Evolutionary conservation across 164 flowering plant species (phyloP), one percentile per base, ranked within the genome.

Genomic region (Vitis cinerea): DNA sequence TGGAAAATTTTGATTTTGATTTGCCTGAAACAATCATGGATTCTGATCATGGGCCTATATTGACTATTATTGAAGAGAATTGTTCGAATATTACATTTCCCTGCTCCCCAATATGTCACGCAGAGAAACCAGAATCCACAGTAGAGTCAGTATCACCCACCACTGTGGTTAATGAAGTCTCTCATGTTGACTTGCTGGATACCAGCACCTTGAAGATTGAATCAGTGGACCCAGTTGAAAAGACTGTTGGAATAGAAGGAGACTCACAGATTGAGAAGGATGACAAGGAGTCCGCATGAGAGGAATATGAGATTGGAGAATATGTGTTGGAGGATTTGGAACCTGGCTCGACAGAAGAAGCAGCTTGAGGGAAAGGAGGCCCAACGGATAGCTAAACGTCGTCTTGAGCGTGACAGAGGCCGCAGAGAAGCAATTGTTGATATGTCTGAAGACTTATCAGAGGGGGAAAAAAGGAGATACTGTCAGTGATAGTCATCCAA

Each of bases 301-400:
- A 88, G 98, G 83, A 96, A 96, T 48, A 96, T 98, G 10, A 84
- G 99, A 73, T 78, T 96, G 89, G 99, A 96, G 85, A 96, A 96
- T 60, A 89, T 96, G 99, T 93, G 97, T 59, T 96, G 99, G 99
- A 78, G 99, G 91, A 96, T 96, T 78, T 96, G 99, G 99, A 91
- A 94, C 82, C 80, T 96, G 87, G 99, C 99, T 71, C 88, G 98
- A 29, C 89, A 83, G 82, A 95, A 96, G 80, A 96, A 96, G 78
- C 95, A 90, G 97, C 89, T 89, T 80, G 99, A 95, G 85, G 88
- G 88, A 57, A 90, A 89, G 81, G 87, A 83, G 75, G 91, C 88
- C 63, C 94, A 85, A 64, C 83, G 97, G 58, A 68, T 63, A 69
- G 83, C 92, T 30, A 90, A 83, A 69, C 90, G 92, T 50, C 93